Percentiles rank a stretch among this genome's conserved stretches.
phyloP scores from a whole-genome alignment of 2,329 filamentous ascomycete genomes.

The Chrysoporthe austroafricana region DNA sequence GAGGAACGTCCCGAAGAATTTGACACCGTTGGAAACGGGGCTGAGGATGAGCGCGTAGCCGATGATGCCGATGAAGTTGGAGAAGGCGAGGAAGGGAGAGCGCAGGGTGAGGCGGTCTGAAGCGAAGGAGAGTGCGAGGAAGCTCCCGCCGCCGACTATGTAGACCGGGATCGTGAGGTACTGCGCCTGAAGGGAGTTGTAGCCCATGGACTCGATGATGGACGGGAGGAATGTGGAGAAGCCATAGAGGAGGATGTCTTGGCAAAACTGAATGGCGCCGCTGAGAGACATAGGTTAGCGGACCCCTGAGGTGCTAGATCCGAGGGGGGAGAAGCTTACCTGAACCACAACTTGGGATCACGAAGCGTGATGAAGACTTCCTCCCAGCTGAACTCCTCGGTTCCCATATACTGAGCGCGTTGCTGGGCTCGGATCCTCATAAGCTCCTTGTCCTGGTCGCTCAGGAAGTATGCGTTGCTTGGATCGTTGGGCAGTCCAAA shows the following conservation, averaged over 20 bases:
- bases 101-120: constrained; percentile 47
- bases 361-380: constrained; percentile 51
- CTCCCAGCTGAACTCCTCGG: constrained; percentile 52
- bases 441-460: constrained; percentile 58
- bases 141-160: constrained; percentile 50
- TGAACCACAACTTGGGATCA: constrained; percentile 57
- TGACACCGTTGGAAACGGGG: constrained; percentile 51
- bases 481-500: constrained; percentile 65
- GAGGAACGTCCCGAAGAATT: constrained; percentile 55
- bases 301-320: background rate
- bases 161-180: constrained; percentile 62
- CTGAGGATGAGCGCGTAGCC: constrained; percentile 54
- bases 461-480: constrained; percentile 64
- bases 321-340: constrained; percentile 36
- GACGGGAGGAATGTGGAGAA: constrained; percentile 62
- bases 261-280: constrained; percentile 54
- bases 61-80: constrained; percentile 54
- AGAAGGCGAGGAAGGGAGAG: constrained; percentile 56
- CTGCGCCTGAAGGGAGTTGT: constrained; percentile 53
- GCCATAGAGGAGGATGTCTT: constrained; percentile 58
- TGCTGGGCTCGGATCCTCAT: constrained; percentile 48
- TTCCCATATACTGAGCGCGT: constrained; percentile 52
- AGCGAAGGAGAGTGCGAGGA: constrained; percentile 48
- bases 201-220: constrained; percentile 57
- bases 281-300: constrained; percentile 13